A percentile compares a stretch with the other conserved stretches of the same genome.
These are phyloP conservation scores for Colletotrichum orbiculare DNA, from an alignment of 2,329 filamentous ascomycete species.

Conservation along the genomic window DNA sequence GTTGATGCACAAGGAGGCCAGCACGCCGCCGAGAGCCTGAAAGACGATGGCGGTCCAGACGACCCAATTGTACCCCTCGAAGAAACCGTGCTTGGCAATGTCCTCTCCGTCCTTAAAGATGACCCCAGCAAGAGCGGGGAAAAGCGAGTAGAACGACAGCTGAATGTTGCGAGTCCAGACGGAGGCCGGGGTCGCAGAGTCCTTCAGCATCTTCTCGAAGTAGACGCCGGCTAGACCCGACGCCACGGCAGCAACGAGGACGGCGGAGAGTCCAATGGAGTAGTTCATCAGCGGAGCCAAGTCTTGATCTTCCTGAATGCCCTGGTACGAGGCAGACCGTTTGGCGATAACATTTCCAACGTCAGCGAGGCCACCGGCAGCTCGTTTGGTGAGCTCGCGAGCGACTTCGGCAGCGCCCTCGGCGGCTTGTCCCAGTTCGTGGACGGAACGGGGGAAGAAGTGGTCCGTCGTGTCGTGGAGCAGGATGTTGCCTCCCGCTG, in stretches of 20 bases:
- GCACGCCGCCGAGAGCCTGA: slow-evolving; percentile 85
- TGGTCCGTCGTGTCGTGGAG: slow-evolving; percentile 72
- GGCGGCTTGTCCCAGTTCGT: slow-evolving; percentile 73
- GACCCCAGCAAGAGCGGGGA: slow-evolving; percentile 87
- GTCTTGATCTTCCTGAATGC: slow-evolving; percentile 76
- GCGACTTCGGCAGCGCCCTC: slow-evolving; percentile 59
- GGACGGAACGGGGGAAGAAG: slow-evolving; percentile 82
- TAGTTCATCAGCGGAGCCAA: slow-evolving; percentile 73
- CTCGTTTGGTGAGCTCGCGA: slow-evolving; percentile 61
- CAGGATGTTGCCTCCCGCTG: slow-evolving; percentile 68
- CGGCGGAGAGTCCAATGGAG: slow-evolving; percentile 81
- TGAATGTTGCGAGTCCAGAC: slow-evolving; percentile 97
- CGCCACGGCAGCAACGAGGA: slow-evolving; percentile 79
- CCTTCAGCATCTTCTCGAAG: slow-evolving; percentile 92
- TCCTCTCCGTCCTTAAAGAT: slow-evolving; percentile 87
- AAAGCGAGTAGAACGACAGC: slow-evolving; percentile 91
- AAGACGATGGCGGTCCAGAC: slow-evolving; percentile 88
- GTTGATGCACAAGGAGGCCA: slow-evolving; percentile 80
- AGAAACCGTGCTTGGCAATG: slow-evolving; percentile 88
- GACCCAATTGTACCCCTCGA: slow-evolving; percentile 91
- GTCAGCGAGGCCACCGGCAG: slow-evolving; percentile 48
- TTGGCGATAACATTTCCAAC: slow-evolving; percentile 61
- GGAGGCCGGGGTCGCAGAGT: slow-evolving; percentile 73
- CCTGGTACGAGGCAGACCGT: slow-evolving; percentile 90
- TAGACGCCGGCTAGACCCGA: slow-evolving; percentile 89